These are phyloP conservation scores for Exobasidium cylindrosporum DNA, from an alignment of 1,284 basidiomycete genomes.

Conservation along the genomic window DNA sequence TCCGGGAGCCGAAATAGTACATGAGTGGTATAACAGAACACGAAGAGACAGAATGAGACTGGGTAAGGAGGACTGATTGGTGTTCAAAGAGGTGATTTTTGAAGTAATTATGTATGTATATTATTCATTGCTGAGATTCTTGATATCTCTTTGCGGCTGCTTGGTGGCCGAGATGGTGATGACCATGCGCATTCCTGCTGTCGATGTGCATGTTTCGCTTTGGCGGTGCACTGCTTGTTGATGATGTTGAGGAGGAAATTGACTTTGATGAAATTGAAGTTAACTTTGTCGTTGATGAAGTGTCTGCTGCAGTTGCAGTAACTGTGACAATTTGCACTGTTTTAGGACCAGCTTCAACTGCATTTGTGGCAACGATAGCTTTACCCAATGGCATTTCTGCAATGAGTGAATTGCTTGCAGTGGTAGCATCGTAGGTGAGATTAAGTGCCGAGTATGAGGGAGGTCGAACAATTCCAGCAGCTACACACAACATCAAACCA, in stretches of 20 bases:
- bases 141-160: neutral
- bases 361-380: neutral
- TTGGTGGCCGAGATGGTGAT: neutral
- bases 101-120: too few relatives aligned
- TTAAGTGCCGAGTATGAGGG: constrained; percentile 30
- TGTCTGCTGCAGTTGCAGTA: neutral
- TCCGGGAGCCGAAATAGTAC: neutral
- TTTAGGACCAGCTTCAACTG: neutral
- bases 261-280: neutral
- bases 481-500: constrained; percentile 41
- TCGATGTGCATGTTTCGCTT: neutral
- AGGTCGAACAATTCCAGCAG: constrained; percentile 34
- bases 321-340: neutral
- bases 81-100: neutral
- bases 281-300: neutral
- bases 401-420: neutral
- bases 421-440: constrained; percentile 14
- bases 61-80: neutral
- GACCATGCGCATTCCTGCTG: neutral
- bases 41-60: too few relatives aligned
- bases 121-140: neutral
- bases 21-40: neutral
- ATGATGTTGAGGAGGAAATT: neutral
- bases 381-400: neutral
- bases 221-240: neutral